phyloP scores from a whole-genome alignment of 164 flowering plant genomes.

The Aristolochia contorta region DNA sequence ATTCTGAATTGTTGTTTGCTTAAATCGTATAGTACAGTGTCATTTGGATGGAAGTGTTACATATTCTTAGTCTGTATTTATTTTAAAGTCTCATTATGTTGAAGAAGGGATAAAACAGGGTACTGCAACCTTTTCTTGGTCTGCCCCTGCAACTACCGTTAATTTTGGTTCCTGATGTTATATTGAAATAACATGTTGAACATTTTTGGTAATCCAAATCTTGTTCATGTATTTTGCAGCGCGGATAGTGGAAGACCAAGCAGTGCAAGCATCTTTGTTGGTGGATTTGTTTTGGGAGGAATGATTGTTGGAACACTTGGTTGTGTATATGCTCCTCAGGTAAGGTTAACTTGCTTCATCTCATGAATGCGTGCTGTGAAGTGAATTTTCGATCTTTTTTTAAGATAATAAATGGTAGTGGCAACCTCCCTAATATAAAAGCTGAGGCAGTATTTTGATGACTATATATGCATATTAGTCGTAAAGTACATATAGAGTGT shows the following conservation, averaged over 20 bases:
- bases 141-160: not conserved
- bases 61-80: not conserved
- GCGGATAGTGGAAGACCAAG: conserved; percentile 46
- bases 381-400: no score
- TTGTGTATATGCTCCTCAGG: conserved; percentile 92
- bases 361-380: not conserved
- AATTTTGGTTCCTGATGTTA: not conserved
- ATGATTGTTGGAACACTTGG: conserved; percentile 82
- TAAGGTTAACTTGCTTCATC: conserved; percentile 8
- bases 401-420: no score
- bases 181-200: not conserved
- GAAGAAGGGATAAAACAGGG: not conserved
- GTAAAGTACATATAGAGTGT: no score
- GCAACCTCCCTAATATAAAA: no score
- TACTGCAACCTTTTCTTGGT: not conserved
- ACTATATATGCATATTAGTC: no score
- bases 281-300: conserved; percentile 96
- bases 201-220: not conserved
- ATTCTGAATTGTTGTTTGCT: not conserved
- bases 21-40: not conserved
- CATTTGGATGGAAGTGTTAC: not conserved
- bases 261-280: conserved; percentile 59
- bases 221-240: conserved; percentile 20
- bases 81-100: no score
- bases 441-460: no score